A percentile compares a stretch with the other conserved stretches of the same genome.
These are phyloP conservation scores for Gossypium davidsonii DNA, from an alignment of 441 rosid species.

Conservation along the genomic window DNA sequence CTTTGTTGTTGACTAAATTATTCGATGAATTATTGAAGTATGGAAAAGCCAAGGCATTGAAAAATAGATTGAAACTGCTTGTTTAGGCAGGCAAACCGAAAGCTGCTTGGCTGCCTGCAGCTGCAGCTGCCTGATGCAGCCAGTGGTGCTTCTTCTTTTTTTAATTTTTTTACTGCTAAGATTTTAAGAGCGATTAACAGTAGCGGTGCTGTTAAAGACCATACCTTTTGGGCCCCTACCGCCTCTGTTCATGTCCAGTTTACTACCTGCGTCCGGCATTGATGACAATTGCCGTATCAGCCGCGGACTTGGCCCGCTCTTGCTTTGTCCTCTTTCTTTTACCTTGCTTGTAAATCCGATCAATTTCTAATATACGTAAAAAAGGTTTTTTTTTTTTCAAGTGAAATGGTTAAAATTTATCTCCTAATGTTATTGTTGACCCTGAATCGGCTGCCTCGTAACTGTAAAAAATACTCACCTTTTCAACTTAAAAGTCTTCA, in stretches of 20 bases:
- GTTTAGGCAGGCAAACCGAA: background rate
- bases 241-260: background rate
- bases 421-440: background rate
- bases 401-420: background rate
- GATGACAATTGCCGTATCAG: background rate
- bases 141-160: background rate
- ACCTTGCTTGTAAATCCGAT: too few relatives aligned
- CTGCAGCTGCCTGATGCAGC: too few relatives aligned
- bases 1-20: too few relatives aligned
- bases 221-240: background rate
- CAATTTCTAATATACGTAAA: background rate
- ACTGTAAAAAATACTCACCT: background rate
- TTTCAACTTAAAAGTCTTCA: too few relatives aligned
- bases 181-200: background rate
- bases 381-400: background rate
- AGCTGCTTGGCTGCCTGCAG: background rate
- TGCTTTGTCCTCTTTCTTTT: background rate
- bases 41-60: too few relatives aligned
- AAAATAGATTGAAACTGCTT: too few relatives aligned
- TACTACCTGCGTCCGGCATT: background rate
- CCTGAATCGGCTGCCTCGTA: background rate
- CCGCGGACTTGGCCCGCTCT: background rate
- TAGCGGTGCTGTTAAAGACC: background rate
- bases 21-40: too few relatives aligned
- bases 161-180: background rate